These are phyloP conservation scores for Aspergillus sojae DNA, from an alignment of 2,329 filamentous ascomycete genomes.

Conservation along the genomic window DNA sequence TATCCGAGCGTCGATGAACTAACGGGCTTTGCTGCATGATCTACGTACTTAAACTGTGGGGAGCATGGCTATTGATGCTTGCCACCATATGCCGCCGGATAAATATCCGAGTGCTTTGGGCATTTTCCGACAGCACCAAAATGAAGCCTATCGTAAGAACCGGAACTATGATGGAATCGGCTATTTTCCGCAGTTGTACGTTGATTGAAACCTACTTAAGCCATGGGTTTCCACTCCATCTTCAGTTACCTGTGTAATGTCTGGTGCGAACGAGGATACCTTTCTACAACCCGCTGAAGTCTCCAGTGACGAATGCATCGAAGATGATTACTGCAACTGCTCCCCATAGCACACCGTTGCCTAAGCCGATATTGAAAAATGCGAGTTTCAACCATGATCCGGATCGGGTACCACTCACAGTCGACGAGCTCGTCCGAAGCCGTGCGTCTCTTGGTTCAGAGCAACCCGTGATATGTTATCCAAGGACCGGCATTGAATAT, in stretches of 20 bases:
- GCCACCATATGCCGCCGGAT: background rate
- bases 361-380: background rate
- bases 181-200: background rate
- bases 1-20: background rate
- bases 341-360: slow-evolving; percentile 9
- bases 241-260: background rate
- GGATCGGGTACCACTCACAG: slow-evolving; percentile 28
- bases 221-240: background rate
- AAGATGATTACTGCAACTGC: slow-evolving; percentile 17
- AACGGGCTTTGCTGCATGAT: background rate
- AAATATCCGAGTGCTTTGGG: slow-evolving; percentile 2
- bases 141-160: background rate
- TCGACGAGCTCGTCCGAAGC: slow-evolving; percentile 44
- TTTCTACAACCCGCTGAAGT: background rate
- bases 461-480: slow-evolving; percentile 48
- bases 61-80: background rate
- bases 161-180: background rate
- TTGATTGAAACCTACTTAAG: background rate
- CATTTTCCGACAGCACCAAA: slow-evolving; percentile 7
- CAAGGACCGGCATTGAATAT: slow-evolving; percentile 47
- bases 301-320: background rate
- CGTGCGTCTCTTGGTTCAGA: slow-evolving; percentile 39
- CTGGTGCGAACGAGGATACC: background rate
- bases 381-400: background rate
- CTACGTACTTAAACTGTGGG: background rate